Conservation (phyloP, 257 asterid species). For the Solanum lycopersicoides region DNA sequence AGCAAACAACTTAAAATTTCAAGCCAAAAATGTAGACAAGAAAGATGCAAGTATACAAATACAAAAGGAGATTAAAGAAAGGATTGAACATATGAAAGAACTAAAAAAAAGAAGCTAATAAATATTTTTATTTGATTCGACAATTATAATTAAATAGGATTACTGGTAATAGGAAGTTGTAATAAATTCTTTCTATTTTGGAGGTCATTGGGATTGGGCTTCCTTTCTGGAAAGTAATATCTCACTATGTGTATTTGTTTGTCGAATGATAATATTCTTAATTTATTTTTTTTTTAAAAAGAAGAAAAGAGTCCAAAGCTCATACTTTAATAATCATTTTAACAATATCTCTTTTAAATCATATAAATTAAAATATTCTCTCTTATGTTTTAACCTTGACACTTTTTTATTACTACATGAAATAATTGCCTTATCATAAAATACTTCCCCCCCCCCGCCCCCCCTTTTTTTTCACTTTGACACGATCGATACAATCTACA, state of each 20-base stretch:
- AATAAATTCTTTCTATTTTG: background rate
- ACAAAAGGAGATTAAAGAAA: background rate
- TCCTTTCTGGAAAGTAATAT: background rate
- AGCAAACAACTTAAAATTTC: background rate
- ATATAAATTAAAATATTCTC: too few relatives aligned
- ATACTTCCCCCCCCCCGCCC: too few relatives aligned
- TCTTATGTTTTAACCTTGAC: too few relatives aligned
- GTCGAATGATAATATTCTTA: too few relatives aligned
- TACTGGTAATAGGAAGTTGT: background rate
- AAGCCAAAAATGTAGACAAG: background rate
- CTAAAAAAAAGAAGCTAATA: background rate
- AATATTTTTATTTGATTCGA: background rate
- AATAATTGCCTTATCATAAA: background rate
- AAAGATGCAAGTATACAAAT: background rate
- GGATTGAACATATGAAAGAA: background rate
- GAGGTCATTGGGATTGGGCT: background rate
- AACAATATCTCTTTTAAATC: too few relatives aligned
- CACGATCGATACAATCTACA: too few relatives aligned
- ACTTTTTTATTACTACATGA: too few relatives aligned
- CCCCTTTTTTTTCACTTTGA: too few relatives aligned
- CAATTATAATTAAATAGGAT: too few relatives aligned
- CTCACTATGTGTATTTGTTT: too few relatives aligned
- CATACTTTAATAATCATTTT: background rate
- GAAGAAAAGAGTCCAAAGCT: too few relatives aligned
- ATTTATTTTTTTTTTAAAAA: too few relatives aligned